phyloP scores from a whole-genome alignment of 2,329 filamentous ascomycete genomes.

The Aspergillus oerlinghausenensis region DNA sequence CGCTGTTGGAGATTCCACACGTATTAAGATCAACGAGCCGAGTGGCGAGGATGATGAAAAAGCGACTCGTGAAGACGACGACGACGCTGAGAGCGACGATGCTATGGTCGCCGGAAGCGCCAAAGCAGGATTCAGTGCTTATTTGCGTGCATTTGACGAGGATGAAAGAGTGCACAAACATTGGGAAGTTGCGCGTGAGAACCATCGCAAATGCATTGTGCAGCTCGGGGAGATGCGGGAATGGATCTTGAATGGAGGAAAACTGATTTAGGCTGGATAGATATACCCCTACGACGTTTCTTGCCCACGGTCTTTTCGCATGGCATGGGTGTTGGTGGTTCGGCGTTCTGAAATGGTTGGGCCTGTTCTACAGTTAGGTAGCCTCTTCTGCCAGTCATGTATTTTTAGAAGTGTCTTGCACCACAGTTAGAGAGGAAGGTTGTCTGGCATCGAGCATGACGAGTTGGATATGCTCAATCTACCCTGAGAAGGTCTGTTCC shows the following conservation, averaged over 20 bases:
- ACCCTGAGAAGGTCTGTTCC: background rate
- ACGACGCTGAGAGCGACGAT: conserved; percentile 25
- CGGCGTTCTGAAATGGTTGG: background rate
- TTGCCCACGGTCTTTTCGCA: background rate
- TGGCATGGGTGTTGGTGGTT: conserved; percentile 1
- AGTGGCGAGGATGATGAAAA: conserved; percentile 20
- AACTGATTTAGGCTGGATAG: conserved; percentile 14
- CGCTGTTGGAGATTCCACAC: conserved; percentile 45
- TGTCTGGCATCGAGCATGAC: background rate
- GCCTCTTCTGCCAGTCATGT: background rate
- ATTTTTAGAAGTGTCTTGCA: background rate
- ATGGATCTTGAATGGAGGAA: conserved; percentile 34
- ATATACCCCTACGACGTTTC: background rate
- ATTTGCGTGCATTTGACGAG: conserved; percentile 43
- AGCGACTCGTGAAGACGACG: conserved; percentile 11
- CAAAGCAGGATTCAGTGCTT: conserved; percentile 42
- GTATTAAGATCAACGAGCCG: conserved; percentile 24
- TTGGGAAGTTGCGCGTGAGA: conserved; percentile 46
- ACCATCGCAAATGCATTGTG: conserved; percentile 40
- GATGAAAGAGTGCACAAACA: conserved; percentile 43
- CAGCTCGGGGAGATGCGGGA: conserved; percentile 38
- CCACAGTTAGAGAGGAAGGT: background rate
- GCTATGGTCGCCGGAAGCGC: conserved; percentile 24
- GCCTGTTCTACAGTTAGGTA: background rate
- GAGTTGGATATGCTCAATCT: background rate